Base-by-base conservation (phyloP, 2,329 filamentous ascomycete species). In the Ophioceras dolichostomum region DNA sequence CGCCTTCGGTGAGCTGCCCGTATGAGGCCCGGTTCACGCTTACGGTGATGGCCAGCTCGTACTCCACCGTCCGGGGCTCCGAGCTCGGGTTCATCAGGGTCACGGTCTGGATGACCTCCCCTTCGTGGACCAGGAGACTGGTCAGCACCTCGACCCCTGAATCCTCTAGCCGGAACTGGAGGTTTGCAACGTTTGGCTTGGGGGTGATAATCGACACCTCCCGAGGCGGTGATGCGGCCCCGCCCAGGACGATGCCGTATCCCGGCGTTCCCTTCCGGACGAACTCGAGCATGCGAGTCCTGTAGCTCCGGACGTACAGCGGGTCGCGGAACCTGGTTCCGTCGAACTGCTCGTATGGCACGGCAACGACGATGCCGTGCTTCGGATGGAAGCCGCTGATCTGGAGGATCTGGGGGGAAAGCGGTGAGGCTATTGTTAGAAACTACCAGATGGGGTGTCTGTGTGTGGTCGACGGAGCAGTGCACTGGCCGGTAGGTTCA, bases 11-110 rank as follows among this genome's bases (percentile, higher is more conserved):
- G 10, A 48, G 41, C 14, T 48, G 46, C 1, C 45, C 46, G 21
- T 48, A 48, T 5, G 45, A 47, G 8, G 46, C 46, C 13, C 46
- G 39, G 3, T 46, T 44, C 2, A 48, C 43, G 22, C 45, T 44
- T 4, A 40, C 35, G 3, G 30, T 21, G 7, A 47, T 10, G 7
- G 35, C 22, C 2, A 48, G 24, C 18, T 18, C 22, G 20, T 41
- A 40, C 8, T 34, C 16, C 6, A 45, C 21, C 3, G 4, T 16
- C 12, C 27, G 34, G 9, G 16, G n/a, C 13, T 16, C 13, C 12
- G 3, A 1, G 7, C 12, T 22, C 4, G 21, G 36, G 17, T 45
- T 45, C n/a, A 37, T 39, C 10, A 48, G n/a, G 16, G 32, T 38
- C 22, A 37, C 38, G 2, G 39, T 38, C 24, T 48, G 46, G 10